These are phyloP conservation scores for Phytophthora citrophthora DNA, from an alignment of 352 stramenopile genomes.

Conservation along the genomic window DNA sequence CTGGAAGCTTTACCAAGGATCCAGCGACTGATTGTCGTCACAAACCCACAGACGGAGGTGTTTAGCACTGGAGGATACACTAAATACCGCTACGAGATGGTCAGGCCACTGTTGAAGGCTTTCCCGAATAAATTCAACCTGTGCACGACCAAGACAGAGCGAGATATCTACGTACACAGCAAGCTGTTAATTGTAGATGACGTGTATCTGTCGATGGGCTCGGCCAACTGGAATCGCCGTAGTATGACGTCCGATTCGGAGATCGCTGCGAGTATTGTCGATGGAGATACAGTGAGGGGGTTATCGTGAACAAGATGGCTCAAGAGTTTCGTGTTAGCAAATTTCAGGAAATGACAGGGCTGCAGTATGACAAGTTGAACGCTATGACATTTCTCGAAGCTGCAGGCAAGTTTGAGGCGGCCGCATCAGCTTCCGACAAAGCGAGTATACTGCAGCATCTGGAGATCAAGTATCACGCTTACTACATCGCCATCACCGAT, in stretches of 20 bases:
- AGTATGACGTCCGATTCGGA: slow-evolving; percentile 56
- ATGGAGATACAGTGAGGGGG: slow-evolving; percentile 33
- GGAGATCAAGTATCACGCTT: slow-evolving; percentile 3
- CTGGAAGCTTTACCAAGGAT: slow-evolving; percentile 47
- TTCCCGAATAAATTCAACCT: slow-evolving; percentile 28
- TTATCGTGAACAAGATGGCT: slow-evolving; percentile 43
- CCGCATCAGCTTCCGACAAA: slow-evolving; percentile 13
- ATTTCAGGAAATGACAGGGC: slow-evolving; percentile 63
- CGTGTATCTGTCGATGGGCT: slow-evolving; percentile 61
- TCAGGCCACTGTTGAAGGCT: slow-evolving; percentile 39
- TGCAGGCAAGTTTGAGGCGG: slow-evolving; percentile 35
- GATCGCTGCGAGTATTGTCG: slow-evolving; percentile 55
- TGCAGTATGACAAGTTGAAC: too few relatives aligned
- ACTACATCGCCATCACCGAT: slow-evolving; percentile 9
- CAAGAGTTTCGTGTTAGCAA: slow-evolving; percentile 62
- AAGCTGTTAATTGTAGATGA: too few relatives aligned
- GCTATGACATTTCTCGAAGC: slow-evolving; percentile 52
- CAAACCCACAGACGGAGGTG: slow-evolving; percentile 30
- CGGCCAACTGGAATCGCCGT: slow-evolving; percentile 61
- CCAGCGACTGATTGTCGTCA: slow-evolving; percentile 55
- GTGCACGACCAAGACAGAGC: slow-evolving; percentile 39
- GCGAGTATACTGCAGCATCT: slow-evolving; percentile 32
- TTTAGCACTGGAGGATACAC: slow-evolving; percentile 35
- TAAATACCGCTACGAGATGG: slow-evolving; percentile 57
- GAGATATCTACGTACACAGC: slow-evolving; percentile 55